Base-by-base conservation (phyloP, 331 rosid species). In the Ulmus americana region DNA sequence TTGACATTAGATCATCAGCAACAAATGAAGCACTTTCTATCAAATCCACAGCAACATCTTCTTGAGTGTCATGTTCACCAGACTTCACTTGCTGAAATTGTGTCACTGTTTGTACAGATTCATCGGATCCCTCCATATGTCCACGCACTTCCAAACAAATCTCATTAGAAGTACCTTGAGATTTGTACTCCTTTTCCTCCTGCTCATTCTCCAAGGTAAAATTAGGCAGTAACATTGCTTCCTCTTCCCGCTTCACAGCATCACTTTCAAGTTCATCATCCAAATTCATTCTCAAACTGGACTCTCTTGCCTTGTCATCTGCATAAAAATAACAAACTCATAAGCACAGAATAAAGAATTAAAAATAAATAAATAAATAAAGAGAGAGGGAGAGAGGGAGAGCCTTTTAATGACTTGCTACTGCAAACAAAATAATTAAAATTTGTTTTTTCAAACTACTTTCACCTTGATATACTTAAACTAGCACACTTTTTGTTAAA, bases 91-190 rank as follows among this genome's bases (percentile, higher is more conserved):
- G 69, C 35, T 63, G 58, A 39, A 10, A 20, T 18, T 1, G 66
- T 1, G 20, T 45, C 62, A 4, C 8, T 7, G 59, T 39, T 20
- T 12, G 60, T 6, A 5, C 4, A 56, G 55, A 13, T 44, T 55
- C 63, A 6, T 43, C 56, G 62, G 57, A 15, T 62, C 9, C 55
- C 61, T 46, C 69, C n/a, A 42, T 53, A 49, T 39, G 55, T 28
- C 67, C 44, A 13, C 48, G 0, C 56, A 51, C 50, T 9, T 38
- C 47, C 35, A 28, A 28, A 28, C 35, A 28, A 28, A 49, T 55
- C 63, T 48, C 75, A 49, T 67, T 35, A 28, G 54, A 55, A 67
- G 43, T 40, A 43, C 52, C 41, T 60, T 6, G 57, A 58, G 63
- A 59, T 6, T n/a, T 48, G 16, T 39, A 2, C 10, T 44, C 54